Evolutionary conservation across 148 eudicot species (phyloP).

Genomic region (Chenopodium quinoa): DNA sequence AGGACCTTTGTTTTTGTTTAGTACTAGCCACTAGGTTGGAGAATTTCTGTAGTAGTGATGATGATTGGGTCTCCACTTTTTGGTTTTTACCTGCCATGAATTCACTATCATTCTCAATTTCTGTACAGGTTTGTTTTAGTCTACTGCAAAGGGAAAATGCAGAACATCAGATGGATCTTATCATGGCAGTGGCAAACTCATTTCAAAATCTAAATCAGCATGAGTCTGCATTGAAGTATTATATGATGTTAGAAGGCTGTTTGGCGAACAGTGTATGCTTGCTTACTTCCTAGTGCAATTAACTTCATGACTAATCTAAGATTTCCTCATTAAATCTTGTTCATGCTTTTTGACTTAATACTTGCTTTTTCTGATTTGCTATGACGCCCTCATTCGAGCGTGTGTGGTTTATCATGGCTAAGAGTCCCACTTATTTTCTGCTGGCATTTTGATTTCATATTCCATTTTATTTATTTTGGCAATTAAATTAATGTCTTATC

Average conservation of each 20-base stretch:
- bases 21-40: neutral
- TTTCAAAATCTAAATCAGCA: conserved; percentile 44
- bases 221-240: conserved; percentile 75
- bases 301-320: no score
- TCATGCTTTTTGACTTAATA: no score
- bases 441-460: no score
- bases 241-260: conserved; percentile 55
- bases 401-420: no score
- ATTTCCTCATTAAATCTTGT: no score
- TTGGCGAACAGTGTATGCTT: conserved; percentile 42
- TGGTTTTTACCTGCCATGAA: neutral
- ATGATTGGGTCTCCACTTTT: neutral
- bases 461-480: no score
- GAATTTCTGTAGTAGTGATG: neutral
- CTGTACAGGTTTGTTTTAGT: conserved; percentile 59
- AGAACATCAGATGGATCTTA: conserved; percentile 38
- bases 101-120: neutral
- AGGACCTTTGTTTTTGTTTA: no score
- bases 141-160: conserved; percentile 40
- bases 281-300: neutral
- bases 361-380: no score
- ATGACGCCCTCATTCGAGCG: no score
- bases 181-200: conserved; percentile 64
- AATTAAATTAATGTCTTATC: no score
- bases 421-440: no score